These are phyloP conservation scores for Didymella lethalis DNA, from an alignment of 2,329 filamentous ascomycete genomes.

Conservation along the genomic window DNA sequence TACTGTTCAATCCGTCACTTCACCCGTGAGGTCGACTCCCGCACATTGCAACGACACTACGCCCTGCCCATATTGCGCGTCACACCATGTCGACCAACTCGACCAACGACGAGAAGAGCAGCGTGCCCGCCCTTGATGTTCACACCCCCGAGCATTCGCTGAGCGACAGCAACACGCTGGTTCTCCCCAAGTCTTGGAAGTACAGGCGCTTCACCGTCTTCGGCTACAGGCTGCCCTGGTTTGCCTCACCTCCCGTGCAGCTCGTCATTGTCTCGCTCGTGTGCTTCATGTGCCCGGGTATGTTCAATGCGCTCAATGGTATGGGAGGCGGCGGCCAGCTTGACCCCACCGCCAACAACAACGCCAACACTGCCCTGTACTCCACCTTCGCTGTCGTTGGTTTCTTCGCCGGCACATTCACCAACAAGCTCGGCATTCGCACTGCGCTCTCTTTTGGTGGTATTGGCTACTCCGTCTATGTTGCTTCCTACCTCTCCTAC, in stretches of 20 bases:
- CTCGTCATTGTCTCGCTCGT: slow-evolving; percentile 60
- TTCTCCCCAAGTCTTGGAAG: slow-evolving; percentile 57
- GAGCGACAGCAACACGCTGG: slow-evolving; percentile 42
- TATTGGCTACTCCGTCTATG: slow-evolving; percentile 78
- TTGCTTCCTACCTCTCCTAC: slow-evolving; percentile 74
- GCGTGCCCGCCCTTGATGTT: slow-evolving; percentile 33
- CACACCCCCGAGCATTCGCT: slow-evolving; percentile 42
- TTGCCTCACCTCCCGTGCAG: slow-evolving; percentile 59
- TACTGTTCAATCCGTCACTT: slow-evolving; percentile 13
- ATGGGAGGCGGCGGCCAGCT: slow-evolving; percentile 61
- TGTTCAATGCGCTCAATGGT: slow-evolving; percentile 62
- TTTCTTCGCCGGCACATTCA: slow-evolving; percentile 74
- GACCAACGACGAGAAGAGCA: slow-evolving; percentile 33
- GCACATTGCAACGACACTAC: slow-evolving; percentile 11
- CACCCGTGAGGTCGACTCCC: slow-evolving; percentile 9
- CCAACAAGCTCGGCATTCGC: slow-evolving; percentile 77
- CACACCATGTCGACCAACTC: slow-evolving; percentile 37
- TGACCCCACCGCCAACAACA: slow-evolving; percentile 64
- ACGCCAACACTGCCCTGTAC: slow-evolving; percentile 75
- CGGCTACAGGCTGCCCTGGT: slow-evolving; percentile 56
- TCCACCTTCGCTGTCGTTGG: slow-evolving; percentile 73
- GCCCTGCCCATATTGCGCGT: slow-evolving; percentile 7
- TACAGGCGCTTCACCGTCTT: slow-evolving; percentile 55
- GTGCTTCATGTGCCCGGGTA: slow-evolving; percentile 63
- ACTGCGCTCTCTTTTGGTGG: slow-evolving; percentile 75